phyloP scores from a whole-genome alignment of 139 green algal species.

The Nannochloris sp. region DNA sequence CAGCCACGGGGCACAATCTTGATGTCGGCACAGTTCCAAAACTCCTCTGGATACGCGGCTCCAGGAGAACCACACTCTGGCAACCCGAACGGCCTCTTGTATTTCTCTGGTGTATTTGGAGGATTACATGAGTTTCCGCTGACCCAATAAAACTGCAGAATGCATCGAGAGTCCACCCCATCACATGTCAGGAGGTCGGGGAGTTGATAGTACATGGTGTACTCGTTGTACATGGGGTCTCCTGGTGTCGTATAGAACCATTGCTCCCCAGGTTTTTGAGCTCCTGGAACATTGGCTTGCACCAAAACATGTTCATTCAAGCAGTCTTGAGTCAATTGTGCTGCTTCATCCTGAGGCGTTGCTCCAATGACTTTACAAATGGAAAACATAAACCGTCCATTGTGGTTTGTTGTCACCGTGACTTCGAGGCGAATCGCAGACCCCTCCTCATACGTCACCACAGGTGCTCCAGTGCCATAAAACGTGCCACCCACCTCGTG shows the following conservation, averaged over 20 bases:
- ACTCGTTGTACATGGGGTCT: background rate
- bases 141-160: slow-evolving; percentile 27
- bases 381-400: background rate
- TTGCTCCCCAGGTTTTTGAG: background rate
- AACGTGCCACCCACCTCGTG: slow-evolving; percentile 1
- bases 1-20: too few species aligned
- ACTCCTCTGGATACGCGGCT: background rate
- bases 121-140: slow-evolving; percentile 10
- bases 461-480: background rate
- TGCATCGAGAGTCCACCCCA: background rate
- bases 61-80: background rate
- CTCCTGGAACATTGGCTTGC: slow-evolving; percentile 1
- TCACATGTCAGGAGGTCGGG: background rate
- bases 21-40: slow-evolving; percentile 1
- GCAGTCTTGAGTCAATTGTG: background rate
- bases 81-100: background rate
- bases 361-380: background rate
- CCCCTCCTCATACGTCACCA: background rate
- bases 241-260: background rate
- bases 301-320: background rate
- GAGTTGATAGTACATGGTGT: slow-evolving; percentile 17
- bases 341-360: background rate
- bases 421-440: background rate
- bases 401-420: background rate
- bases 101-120: background rate